These are phyloP conservation scores for Suhomyces vadensis DNA, from an alignment of 805 yeast species.

Conservation along the genomic window DNA sequence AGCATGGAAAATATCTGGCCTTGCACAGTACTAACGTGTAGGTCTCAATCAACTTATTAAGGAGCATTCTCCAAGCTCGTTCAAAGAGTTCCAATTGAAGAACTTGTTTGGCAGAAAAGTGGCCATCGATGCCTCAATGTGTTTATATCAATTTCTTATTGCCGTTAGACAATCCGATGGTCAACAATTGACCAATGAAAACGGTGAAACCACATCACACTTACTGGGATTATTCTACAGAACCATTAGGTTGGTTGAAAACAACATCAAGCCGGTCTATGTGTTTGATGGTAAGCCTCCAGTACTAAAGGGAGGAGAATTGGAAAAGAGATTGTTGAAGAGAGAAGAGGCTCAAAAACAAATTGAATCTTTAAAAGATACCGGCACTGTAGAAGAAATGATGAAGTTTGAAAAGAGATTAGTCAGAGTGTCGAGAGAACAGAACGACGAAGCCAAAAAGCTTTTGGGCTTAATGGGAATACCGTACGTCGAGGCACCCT, in stretches of 20 bases:
- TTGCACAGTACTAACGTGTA: conserved; percentile 23
- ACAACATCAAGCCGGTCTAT: conserved; percentile 94
- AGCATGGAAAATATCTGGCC: not conserved
- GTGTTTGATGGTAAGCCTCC: conserved; percentile 99
- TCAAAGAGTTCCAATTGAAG: conserved; percentile 77
- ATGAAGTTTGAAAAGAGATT: conserved; percentile 80
- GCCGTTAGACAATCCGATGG: conserved; percentile 98
- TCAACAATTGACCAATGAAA: conserved; percentile 81
- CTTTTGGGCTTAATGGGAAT: conserved; percentile 88
- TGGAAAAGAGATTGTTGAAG: conserved; percentile 77
- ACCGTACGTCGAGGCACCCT: conserved; percentile 90
- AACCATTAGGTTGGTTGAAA: conserved; percentile 83
- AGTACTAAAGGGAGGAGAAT: conserved; percentile 85
- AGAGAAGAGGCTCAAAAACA: conserved; percentile 82
- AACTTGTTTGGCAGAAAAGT: conserved; percentile 89
- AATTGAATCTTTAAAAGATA: conserved; percentile 72
- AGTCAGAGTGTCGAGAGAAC: conserved; percentile 85
- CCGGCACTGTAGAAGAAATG: conserved; percentile 76
- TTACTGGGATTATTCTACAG: conserved; percentile 95
- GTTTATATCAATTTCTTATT: conserved; percentile 89
- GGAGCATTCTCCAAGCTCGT: conserved; percentile 86
- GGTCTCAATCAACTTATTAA: conserved; percentile 85
- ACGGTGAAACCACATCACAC: conserved; percentile 91
- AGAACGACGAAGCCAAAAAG: conserved; percentile 89
- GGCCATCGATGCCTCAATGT: conserved; percentile 98